phyloP scores from a whole-genome alignment of 2,329 filamentous ascomycete species.

The Paradendryphiella salina region DNA sequence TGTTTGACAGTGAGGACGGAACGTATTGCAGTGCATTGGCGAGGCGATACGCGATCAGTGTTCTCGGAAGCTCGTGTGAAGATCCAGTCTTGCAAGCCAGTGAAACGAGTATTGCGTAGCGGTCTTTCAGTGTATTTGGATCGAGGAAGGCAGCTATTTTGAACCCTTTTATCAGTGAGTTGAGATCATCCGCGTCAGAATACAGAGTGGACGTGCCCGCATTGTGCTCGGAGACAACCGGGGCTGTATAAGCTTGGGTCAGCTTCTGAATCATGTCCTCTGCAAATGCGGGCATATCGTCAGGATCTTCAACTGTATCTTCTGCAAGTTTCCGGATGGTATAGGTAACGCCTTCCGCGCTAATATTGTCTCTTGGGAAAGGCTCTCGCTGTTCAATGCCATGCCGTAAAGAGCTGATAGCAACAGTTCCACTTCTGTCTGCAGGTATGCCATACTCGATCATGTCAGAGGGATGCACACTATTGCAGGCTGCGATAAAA shows the following conservation, averaged over 20 bases:
- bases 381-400: slow-evolving; percentile 21
- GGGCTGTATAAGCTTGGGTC: slow-evolving; percentile 17
- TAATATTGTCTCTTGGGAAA: slow-evolving; percentile 26
- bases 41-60: slow-evolving; percentile 41
- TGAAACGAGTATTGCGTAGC: slow-evolving; percentile 38
- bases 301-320: slow-evolving; percentile 32
- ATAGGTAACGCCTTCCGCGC: slow-evolving; percentile 42
- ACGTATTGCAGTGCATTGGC: slow-evolving; percentile 27
- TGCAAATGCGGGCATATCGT: slow-evolving; percentile 28
- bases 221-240: background rate
- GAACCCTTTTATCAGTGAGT: slow-evolving; percentile 19
- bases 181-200: slow-evolving; percentile 3
- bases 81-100: slow-evolving; percentile 28
- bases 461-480: slow-evolving; percentile 60
- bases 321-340: slow-evolving; percentile 42
- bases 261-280: slow-evolving; percentile 30
- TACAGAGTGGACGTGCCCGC: background rate
- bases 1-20: slow-evolving; percentile 18
- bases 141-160: slow-evolving; percentile 34
- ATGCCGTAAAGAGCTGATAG: slow-evolving; percentile 29
- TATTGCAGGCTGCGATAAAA: slow-evolving; percentile 55
- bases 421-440: slow-evolving; percentile 50
- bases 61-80: slow-evolving; percentile 23
- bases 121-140: slow-evolving; percentile 33
- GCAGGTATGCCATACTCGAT: slow-evolving; percentile 59